Evolutionary conservation across 2,329 filamentous ascomycete genomes (phyloP).

Genomic region (Colletotrichum falcatum): DNA sequence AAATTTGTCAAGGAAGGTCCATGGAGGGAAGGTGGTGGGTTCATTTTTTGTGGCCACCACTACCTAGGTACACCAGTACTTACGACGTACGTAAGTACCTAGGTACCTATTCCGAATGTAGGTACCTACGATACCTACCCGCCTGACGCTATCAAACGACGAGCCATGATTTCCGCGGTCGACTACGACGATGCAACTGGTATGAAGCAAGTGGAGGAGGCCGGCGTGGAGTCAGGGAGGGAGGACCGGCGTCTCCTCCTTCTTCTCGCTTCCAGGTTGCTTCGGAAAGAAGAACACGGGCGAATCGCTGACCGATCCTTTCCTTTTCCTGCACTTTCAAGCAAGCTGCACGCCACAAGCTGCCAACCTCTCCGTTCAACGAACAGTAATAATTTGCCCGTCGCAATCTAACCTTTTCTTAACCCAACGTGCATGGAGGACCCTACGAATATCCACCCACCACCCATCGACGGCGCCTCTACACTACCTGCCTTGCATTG

Average conservation of each 20-base stretch:
- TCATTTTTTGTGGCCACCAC: not conserved
- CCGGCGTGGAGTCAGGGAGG: not conserved
- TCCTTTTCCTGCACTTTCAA: constrained; percentile 3
- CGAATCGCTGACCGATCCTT: constrained; percentile 21
- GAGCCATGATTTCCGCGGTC: not conserved
- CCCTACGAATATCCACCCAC: not conserved
- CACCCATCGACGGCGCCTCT: not conserved
- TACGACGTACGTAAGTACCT: too few species aligned
- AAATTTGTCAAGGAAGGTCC: constrained; percentile 8
- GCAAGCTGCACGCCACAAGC: constrained; percentile 3
- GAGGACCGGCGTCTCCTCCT: constrained; percentile 10
- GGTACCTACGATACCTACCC: too few species aligned
- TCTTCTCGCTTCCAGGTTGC: constrained; percentile 15
- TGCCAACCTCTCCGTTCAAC: constrained; percentile 9
- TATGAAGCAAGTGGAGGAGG: not conserved
- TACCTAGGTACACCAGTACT: too few species aligned
- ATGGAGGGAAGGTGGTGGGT: not conserved
- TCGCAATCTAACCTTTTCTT: constrained; percentile 23
- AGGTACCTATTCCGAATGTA: too few species aligned
- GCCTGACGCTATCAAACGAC: not conserved
- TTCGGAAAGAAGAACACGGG: constrained; percentile 29
- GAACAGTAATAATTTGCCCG: constrained; percentile 19
- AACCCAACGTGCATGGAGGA: constrained; percentile 15
- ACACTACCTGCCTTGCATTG: constrained; percentile 2
- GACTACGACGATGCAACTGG: not conserved